phyloP scores from a whole-genome alignment of 352 stramenopile genomes.

The Phytopythium cucurbitacearum region DNA sequence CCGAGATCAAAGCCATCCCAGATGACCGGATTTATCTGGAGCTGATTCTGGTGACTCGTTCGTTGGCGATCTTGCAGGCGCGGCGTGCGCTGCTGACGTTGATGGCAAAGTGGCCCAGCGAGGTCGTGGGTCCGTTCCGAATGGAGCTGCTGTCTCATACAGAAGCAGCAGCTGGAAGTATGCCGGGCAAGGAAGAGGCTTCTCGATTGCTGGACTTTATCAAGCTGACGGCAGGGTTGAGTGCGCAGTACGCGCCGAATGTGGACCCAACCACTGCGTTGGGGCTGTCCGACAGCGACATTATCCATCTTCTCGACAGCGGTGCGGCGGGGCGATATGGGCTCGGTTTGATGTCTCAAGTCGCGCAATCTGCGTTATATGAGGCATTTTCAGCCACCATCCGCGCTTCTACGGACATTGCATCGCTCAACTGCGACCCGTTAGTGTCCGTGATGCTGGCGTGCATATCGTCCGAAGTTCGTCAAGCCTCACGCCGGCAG shows the following conservation, averaged over 20 bases:
- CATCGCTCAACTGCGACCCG: slow-evolving; percentile 17
- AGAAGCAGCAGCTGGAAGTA: slow-evolving; percentile 1
- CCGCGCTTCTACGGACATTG: background rate
- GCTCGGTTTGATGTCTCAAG: slow-evolving; percentile 40
- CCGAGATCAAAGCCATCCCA: slow-evolving; percentile 73
- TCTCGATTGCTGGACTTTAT: slow-evolving; percentile 78
- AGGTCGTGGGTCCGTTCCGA: slow-evolving; percentile 51
- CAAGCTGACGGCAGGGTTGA: slow-evolving; percentile 76
- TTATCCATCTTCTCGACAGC: slow-evolving; percentile 49
- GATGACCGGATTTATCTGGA: slow-evolving; percentile 78
- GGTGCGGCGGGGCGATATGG: slow-evolving; percentile 55
- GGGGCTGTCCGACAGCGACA: slow-evolving; percentile 30
- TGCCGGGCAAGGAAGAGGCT: slow-evolving; percentile 26
- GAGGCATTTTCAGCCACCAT: slow-evolving; percentile 20
- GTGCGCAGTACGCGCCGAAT: slow-evolving; percentile 35
- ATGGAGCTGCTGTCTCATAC: slow-evolving; percentile 41
- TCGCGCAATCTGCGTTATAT: slow-evolving; percentile 44
- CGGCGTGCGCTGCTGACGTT: slow-evolving; percentile 68
- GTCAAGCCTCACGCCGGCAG: slow-evolving; percentile 59
- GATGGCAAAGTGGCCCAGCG: slow-evolving; percentile 69
- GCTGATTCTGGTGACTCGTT: slow-evolving; percentile 67
- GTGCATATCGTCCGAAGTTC: slow-evolving; percentile 61
- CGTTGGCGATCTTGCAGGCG: slow-evolving; percentile 79
- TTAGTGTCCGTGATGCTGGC: slow-evolving; percentile 53
- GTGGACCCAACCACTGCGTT: slow-evolving; percentile 18